Base-by-base conservation (phyloP, 768 basidiomycete species). In the Termitomyces heimii region DNA sequence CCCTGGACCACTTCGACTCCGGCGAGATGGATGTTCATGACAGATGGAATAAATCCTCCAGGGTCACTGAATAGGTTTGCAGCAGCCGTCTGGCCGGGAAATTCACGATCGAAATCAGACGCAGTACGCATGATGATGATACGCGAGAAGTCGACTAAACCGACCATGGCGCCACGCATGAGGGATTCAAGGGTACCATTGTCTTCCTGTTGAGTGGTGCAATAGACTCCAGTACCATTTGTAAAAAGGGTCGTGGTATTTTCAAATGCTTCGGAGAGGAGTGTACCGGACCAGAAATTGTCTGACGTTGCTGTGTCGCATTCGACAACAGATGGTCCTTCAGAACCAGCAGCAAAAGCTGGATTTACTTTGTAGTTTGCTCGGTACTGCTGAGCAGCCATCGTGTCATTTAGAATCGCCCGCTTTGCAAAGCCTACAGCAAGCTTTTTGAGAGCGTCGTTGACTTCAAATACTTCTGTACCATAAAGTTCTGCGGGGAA, bases 61-160 rank as follows among this genome's bases (percentile, higher is more conserved):
- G 60, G 53, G 26, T 60, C 53, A 3, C 42, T 53, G 20, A 57
- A 60, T 22, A 60, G 28, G 14, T 60, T 60, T 0, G 44, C 60
- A 1, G 53, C 56, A 2, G 60, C 46, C 18, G 47, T 57, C 29
- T 61, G 60, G 1, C 60, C 60, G 0, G 29, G 35, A 34, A 42
- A 61, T 51, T 61, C 56, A 10, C 60, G 56, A 43, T 61, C 60
- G 34, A 61, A 61, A 45, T 61, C 60, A 2, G 60, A 61, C 7
- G 46, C 60, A 2, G 60, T 61, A 7, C 60, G 60, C 60, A 61
- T 61, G 29, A 61, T 57, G 53, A 61, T 61, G 29, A 61, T 55
- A 48, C 60, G 60, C 9, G 48, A 51, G 55, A 56, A 60, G 46
- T 60, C 59, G 20, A 56, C 59, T n/a, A 60, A 22, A 20, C 55